Evolutionary conservation across 495 filamentous ascomycete species (phyloP), one percentile per base, ranked within the genome.

Genomic region (Aspergillus funiculosus): DNA sequence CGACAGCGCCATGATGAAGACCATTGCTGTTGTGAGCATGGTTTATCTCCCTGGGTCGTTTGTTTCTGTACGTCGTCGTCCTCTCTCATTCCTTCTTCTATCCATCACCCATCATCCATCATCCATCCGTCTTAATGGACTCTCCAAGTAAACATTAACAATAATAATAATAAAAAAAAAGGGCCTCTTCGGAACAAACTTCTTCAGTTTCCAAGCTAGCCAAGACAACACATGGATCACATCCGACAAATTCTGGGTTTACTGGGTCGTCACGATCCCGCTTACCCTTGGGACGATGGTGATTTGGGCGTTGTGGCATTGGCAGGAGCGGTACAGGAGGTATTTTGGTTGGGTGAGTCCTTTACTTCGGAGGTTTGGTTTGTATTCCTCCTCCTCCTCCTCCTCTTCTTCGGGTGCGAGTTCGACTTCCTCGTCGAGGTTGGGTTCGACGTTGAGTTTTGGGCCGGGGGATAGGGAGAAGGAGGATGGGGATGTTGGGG

Each of bases 11-110:
- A 57, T 61, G 36, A 60, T 67, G 61, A 60, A 58, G 25, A 62
- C 61, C 7, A 43, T 69, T 17, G 51, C 58, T 3, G 29, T 67
- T 2, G 53, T 69, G n/a, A 58, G 59, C 42, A 39, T 69, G 48
- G 29, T 64, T 2, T 71, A 65, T 50, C 51, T 71, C 6, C 66
- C 68, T 11, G 66, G 63, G 28, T 66, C 66, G 24, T 71, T 68
- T 46, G 60, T 67, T 11, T 69, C 61, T 36, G 56, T 58, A 51
- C 14, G 54, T 43, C 20, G n/a, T 11, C 11, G 9, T 15, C 22
- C 6, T 18, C 27, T 20, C 11, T 9, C n/a, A n/a, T n/a, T n/a
- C n/a, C n/a, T n/a, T n/a, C n/a, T n/a, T n/a, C n/a, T n/a, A n/a
- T n/a, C n/a, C n/a, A n/a, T n/a, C n/a, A n/a, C n/a, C n/a, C n/a